Evolutionary conservation across 768 basidiomycete genomes (phyloP).

Genomic region (Pisolithus microcarpus): DNA sequence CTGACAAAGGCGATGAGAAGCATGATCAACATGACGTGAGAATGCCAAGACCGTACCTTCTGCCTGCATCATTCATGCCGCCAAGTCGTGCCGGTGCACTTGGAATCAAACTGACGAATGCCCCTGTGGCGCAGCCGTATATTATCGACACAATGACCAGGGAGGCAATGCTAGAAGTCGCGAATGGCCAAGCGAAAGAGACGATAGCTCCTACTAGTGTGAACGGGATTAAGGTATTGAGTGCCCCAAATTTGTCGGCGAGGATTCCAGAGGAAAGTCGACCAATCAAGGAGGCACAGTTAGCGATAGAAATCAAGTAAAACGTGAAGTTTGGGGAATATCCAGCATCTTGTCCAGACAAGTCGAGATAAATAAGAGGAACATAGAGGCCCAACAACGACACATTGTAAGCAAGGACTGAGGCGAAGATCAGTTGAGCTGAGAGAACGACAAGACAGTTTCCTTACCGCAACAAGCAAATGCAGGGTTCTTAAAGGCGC

Average conservation of each 20-base stretch:
- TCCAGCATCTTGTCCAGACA: conserved; percentile 4
- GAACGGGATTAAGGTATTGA: conserved; percentile 38
- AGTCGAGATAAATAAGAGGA: conserved; percentile 6
- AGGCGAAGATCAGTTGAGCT: neutral
- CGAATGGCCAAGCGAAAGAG: conserved; percentile 41
- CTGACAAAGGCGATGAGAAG: neutral
- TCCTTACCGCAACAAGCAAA: conserved; percentile 1
- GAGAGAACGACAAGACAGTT: neutral
- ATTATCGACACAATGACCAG: conserved; percentile 28
- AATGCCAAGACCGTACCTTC: neutral
- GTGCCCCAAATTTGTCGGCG: conserved; percentile 21
- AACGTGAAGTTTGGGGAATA: conserved; percentile 6
- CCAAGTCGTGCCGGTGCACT: conserved; percentile 6
- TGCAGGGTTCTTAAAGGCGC: conserved; percentile 33
- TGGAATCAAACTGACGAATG: conserved; percentile 5
- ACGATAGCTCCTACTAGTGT: conserved; percentile 32
- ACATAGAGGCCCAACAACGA: conserved; percentile 4
- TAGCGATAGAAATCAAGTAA: conserved; percentile 6
- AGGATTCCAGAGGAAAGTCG: conserved; percentile 7
- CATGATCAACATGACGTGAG: no score
- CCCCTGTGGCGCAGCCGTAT: conserved; percentile 29
- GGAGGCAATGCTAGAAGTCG: conserved; percentile 17
- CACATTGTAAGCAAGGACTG: conserved; percentile 6
- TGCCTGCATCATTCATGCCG: conserved; percentile 6
- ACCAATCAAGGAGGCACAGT: conserved; percentile 6